A percentile compares a stretch with the other conserved stretches of the same genome.
These are phyloP conservation scores for Cupressus sempervirens DNA, from an alignment of 75 land plant genomes.

Conservation along the genomic window DNA sequence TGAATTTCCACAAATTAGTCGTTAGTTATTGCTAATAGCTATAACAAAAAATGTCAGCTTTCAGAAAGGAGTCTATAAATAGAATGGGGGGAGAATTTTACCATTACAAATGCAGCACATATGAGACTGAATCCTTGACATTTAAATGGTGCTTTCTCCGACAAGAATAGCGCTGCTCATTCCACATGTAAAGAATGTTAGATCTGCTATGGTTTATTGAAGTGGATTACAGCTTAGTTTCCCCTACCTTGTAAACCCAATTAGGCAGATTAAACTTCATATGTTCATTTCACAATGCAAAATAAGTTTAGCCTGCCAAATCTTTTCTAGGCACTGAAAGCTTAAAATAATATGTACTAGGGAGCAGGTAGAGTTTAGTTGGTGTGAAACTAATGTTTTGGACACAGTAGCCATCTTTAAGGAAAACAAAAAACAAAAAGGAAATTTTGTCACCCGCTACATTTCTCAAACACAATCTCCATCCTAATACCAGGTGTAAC, in stretches of 20 bases:
- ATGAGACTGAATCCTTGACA: slow-evolving; percentile 79
- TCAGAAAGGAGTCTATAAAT: not conserved
- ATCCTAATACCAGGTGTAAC: not conserved
- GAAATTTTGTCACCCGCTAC: not conserved
- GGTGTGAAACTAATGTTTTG: not conserved
- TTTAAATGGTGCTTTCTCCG: slow-evolving; percentile 63
- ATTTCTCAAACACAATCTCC: too few relatives aligned
- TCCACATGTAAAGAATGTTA: not conserved
- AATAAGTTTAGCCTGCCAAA: not conserved
- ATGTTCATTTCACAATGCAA: not conserved
- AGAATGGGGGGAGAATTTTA: slow-evolving; percentile 18
- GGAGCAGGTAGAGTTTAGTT: not conserved
- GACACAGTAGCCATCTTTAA: not conserved
- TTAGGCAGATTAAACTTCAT: not conserved
- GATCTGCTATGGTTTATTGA: not conserved
- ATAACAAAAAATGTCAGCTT: not conserved
- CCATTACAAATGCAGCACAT: slow-evolving; percentile 52
- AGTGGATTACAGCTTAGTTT: not conserved
- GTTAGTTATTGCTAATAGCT: not conserved
- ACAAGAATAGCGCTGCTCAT: slow-evolving; percentile 61
- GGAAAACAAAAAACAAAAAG: too few relatives aligned
- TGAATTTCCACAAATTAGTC: not conserved
- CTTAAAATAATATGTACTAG: not conserved
- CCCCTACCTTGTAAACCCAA: not conserved
- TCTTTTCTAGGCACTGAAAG: not conserved